A percentile compares a stretch with the other conserved stretches of the same genome.
These are phyloP conservation scores for Rosa persica DNA, from an alignment of 306 rosid species.

Conservation along the genomic window DNA sequence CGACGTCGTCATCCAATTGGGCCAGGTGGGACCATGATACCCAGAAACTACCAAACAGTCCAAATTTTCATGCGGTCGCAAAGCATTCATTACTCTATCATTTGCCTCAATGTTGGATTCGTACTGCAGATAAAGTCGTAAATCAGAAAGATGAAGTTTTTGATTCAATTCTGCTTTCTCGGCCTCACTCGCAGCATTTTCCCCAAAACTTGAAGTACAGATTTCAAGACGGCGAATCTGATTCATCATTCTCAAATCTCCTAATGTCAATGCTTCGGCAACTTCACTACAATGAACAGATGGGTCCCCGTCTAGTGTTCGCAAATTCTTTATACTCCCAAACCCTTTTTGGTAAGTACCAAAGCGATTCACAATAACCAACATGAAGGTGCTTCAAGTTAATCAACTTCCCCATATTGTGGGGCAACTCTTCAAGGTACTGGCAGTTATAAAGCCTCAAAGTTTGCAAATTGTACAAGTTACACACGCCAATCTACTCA, in stretches of 20 bases:
- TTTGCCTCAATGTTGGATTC: no score
- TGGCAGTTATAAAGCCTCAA: not conserved
- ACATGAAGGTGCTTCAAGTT: not conserved
- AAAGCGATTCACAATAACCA: rapidly evolving
- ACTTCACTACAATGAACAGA: no score
- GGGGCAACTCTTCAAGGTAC: not conserved
- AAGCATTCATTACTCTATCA: no score
- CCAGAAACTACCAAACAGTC: no score
- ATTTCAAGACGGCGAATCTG: not conserved
- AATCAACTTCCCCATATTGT: not conserved
- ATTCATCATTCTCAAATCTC: not conserved
- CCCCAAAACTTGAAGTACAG: not conserved
- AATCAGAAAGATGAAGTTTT: no score
- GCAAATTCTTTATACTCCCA: not conserved
- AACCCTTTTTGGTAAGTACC: not conserved
- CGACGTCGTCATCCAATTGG: no score
- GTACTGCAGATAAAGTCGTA: no score
- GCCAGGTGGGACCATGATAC: not conserved
- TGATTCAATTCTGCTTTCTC: not conserved
- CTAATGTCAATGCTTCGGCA: not conserved
- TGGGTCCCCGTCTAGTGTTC: not conserved
- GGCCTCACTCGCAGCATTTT: not conserved
- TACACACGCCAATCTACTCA: not conserved
- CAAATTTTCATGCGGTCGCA: not conserved
- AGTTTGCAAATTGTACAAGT: not conserved